These are phyloP conservation scores for Pseudogymnoascus verrucosus DNA, from an alignment of 2,329 filamentous ascomycete species.

Conservation along the genomic window DNA sequence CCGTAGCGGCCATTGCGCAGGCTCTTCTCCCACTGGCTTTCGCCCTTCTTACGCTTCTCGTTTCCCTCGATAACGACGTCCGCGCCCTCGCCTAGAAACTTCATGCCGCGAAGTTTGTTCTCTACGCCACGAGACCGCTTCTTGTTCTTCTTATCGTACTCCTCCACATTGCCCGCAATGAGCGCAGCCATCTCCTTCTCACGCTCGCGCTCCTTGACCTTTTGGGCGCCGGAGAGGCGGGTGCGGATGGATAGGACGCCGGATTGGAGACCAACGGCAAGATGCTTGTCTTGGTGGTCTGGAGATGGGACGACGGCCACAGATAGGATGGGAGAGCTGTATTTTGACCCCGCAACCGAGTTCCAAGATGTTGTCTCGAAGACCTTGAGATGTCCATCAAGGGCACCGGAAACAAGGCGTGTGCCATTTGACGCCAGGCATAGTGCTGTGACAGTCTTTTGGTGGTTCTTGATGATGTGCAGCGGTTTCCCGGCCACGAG, in stretches of 20 bases:
- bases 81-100: constrained; percentile 74
- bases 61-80: constrained; percentile 83
- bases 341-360: constrained; percentile 90
- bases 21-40: constrained; percentile 71
- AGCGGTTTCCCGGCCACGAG: constrained; percentile 84
- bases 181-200: constrained; percentile 81
- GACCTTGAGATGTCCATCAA: constrained; percentile 95
- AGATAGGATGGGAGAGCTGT: constrained; percentile 81
- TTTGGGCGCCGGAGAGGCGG: constrained; percentile 75
- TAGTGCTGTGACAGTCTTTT: constrained; percentile 92
- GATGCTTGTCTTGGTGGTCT: constrained; percentile 75
- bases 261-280: constrained; percentile 90
- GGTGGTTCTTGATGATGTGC: constrained; percentile 83
- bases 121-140: constrained; percentile 53
- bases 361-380: constrained; percentile 95
- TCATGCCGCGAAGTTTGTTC: constrained; percentile 58
- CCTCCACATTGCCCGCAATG: constrained; percentile 67
- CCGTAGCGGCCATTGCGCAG: constrained; percentile 72
- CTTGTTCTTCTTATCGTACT: constrained; percentile 65
- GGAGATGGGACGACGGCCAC: constrained; percentile 62
- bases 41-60: constrained; percentile 53
- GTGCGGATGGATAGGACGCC: constrained; percentile 88
- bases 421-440: constrained; percentile 72
- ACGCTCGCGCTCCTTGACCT: constrained; percentile 64
- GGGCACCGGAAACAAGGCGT: constrained; percentile 75